phyloP scores from a whole-genome alignment of 129 eudicot genomes.

The Flaveria bidentis region DNA sequence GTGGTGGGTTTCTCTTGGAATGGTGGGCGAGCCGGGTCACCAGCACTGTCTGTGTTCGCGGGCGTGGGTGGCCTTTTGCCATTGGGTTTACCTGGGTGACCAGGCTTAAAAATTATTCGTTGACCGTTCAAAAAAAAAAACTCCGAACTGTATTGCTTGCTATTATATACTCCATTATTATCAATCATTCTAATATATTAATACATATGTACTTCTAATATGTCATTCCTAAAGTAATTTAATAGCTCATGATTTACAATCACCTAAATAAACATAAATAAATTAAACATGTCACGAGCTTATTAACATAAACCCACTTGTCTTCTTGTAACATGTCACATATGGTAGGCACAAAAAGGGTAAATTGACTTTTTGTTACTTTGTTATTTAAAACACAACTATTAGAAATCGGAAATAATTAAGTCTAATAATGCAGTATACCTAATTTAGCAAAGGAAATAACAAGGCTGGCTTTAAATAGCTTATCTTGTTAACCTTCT shows the following conservation, averaged over 20 bases:
- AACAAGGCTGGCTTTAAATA: slow-evolving; percentile 13
- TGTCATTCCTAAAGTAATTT: background rate
- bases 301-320: slow-evolving; percentile 10
- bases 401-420: background rate
- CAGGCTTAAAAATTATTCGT: no score
- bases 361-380: background rate
- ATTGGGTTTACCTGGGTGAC: no score
- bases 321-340: slow-evolving; percentile 12
- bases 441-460: slow-evolving; percentile 30
- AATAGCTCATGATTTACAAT: background rate
- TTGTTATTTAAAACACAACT: slow-evolving; percentile 10
- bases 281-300: slow-evolving; percentile 10
- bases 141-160: background rate
- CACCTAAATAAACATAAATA: background rate
- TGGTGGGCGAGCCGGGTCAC: no score
- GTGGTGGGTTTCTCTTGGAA: no score
- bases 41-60: no score
- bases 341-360: slow-evolving; percentile 12
- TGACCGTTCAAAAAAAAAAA: no score
- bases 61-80: no score
- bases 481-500: slow-evolving; percentile 27
- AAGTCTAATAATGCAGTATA: slow-evolving; percentile 8
- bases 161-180: background rate
- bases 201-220: background rate
- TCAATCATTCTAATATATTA: no score